These are phyloP conservation scores for Neolentinus lepideus DNA, from an alignment of 1,284 basidiomycete species.

Conservation along the genomic window DNA sequence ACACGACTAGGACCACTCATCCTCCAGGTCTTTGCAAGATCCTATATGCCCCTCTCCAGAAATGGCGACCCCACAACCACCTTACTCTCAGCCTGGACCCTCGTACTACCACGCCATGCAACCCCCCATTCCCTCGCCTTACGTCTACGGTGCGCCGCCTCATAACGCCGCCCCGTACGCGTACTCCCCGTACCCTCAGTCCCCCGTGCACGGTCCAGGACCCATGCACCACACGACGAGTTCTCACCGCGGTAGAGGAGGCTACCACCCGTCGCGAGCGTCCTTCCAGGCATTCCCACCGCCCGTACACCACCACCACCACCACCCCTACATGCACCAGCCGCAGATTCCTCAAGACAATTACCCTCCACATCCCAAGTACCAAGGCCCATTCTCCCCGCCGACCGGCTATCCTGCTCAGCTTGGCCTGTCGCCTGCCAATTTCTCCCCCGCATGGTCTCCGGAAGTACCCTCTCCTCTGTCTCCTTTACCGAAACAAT, in stretches of 20 bases:
- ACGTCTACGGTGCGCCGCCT: not conserved
- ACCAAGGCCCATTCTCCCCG: not conserved
- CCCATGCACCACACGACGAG: not conserved
- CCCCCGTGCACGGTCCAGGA: not conserved
- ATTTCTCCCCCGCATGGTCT: not conserved
- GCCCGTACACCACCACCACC: not conserved
- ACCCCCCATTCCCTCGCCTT: not conserved
- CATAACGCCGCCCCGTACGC: not conserved
- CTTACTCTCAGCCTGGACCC: not conserved
- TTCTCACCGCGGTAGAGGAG: not conserved
- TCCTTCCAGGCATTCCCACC: not conserved
- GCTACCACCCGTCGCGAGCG: not conserved
- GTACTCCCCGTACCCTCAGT: not conserved
- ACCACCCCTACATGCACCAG: not conserved
- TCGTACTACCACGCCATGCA: not conserved
- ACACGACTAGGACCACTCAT: no score
- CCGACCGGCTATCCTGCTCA: not conserved
- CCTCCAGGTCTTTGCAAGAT: no score
- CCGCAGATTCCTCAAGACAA: not conserved
- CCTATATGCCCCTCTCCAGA: not conserved
- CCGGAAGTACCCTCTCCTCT: slow-evolving; percentile 9
- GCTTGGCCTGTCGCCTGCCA: not conserved
- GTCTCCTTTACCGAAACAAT: slow-evolving; percentile 30
- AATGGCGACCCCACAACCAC: slow-evolving; percentile 1
- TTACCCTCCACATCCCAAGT: not conserved